phyloP scores from a whole-genome alignment of 805 yeast species.

The Candida nonsorbophila region DNA sequence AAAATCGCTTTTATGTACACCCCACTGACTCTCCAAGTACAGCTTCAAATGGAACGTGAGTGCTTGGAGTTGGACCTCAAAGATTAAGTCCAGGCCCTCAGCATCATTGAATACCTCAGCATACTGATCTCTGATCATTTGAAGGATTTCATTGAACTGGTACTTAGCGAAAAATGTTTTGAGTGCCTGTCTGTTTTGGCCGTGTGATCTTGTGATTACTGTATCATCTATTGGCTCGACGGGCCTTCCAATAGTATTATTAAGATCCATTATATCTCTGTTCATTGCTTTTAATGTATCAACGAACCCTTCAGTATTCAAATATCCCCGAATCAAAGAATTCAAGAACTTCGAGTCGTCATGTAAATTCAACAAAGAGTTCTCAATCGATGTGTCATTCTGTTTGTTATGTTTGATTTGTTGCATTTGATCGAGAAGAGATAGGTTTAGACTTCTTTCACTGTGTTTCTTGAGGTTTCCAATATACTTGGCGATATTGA shows the following conservation, averaged over 20 bases:
- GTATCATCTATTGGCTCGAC: slow-evolving; percentile 1
- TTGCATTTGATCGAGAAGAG: slow-evolving; percentile 15
- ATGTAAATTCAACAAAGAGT: slow-evolving; percentile 16
- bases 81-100: slow-evolving; percentile 11
- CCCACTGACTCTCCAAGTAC: slow-evolving; percentile 13
- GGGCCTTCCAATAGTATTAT: not conserved
- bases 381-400: slow-evolving; percentile 8
- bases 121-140: slow-evolving; percentile 17
- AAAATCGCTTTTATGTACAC: slow-evolving; percentile 5
- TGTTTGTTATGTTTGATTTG: not conserved
- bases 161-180: slow-evolving; percentile 15
- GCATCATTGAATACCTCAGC: slow-evolving; percentile 7
- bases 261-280: slow-evolving; percentile 22
- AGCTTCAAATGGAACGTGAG: slow-evolving; percentile 17
- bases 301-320: slow-evolving; percentile 34
- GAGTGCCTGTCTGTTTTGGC: slow-evolving; percentile 18
- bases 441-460: slow-evolving; percentile 13
- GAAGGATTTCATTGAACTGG: slow-evolving; percentile 18
- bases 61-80: slow-evolving; percentile 21
- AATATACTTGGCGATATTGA: slow-evolving; percentile 55
- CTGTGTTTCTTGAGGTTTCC: slow-evolving; percentile 35
- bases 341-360: slow-evolving; percentile 24
- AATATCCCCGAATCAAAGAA: slow-evolving; percentile 31
- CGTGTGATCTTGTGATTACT: slow-evolving; percentile 14
- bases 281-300: slow-evolving; percentile 29